Conservation (phyloP, 2,329 filamentous ascomycete genomes). For the Penicillium sp. region DNA sequence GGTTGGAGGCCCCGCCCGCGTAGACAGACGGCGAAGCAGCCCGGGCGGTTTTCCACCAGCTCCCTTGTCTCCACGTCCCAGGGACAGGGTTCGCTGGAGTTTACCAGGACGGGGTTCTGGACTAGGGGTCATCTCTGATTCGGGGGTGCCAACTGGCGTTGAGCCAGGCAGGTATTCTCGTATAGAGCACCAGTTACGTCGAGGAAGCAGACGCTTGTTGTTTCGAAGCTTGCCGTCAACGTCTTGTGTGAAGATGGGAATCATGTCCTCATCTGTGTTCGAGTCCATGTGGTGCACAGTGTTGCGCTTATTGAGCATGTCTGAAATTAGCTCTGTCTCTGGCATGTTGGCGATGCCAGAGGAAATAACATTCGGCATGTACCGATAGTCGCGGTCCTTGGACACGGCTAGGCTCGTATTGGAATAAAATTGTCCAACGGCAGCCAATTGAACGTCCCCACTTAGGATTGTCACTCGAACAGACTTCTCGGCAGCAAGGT, state of each 20-base stretch:
- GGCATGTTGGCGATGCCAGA: conserved; percentile 93
- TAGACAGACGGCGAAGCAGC: conserved; percentile 50
- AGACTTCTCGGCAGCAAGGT: conserved; percentile 88
- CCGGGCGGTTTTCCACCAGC: conserved; percentile 37
- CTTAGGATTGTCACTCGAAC: conserved; percentile 87
- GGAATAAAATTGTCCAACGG: conserved; percentile 91
- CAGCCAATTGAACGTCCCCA: conserved; percentile 90
- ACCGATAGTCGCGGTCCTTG: conserved; percentile 89
- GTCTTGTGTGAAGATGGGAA: conserved; percentile 84
- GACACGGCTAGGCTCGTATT: conserved; percentile 77
- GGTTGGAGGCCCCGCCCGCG: conserved; percentile 35
- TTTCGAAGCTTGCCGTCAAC: conserved; percentile 87
- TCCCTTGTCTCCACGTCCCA: conserved; percentile 54
- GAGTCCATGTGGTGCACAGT: conserved; percentile 64
- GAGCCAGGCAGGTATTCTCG: conserved; percentile 74
- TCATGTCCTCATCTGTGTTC: conserved; percentile 91
- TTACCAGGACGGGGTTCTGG: conserved; percentile 34
- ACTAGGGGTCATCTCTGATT: conserved; percentile 41
- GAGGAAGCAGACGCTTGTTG: conserved; percentile 83
- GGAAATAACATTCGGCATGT: conserved; percentile 94
- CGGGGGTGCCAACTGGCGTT: conserved; percentile 68
- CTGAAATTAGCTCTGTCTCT: conserved; percentile 80
- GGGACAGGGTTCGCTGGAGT: conserved; percentile 60
- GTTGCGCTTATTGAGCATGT: conserved; percentile 91
- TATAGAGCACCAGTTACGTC: conserved; percentile 95